Conservation (phyloP, 2,329 filamentous ascomycete genomes). For the Aspergillus terreus region DNA sequence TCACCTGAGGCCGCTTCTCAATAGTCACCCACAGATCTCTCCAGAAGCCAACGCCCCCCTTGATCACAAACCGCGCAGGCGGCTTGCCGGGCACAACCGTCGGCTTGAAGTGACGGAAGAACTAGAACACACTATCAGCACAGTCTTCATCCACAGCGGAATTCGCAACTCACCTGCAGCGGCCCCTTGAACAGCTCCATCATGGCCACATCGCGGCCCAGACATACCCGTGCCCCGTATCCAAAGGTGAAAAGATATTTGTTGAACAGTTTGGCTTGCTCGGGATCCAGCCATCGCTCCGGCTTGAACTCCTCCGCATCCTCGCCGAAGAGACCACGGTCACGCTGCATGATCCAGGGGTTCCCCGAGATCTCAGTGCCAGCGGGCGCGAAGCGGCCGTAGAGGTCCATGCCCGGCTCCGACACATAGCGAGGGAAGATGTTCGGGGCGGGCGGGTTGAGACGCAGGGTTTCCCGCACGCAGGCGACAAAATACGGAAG, state of each 20-base stretch:
- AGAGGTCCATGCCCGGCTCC: slow-evolving; percentile 35
- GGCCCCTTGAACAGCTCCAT: slow-evolving; percentile 52
- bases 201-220: slow-evolving; percentile 50
- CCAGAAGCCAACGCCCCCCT: slow-evolving; percentile 34
- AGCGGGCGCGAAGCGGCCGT: slow-evolving; percentile 37
- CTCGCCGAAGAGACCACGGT: slow-evolving; percentile 38
- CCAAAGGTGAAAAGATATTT: slow-evolving; percentile 52
- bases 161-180: slow-evolving; percentile 22
- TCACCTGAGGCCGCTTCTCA: slow-evolving; percentile 18
- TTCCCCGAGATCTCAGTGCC: slow-evolving; percentile 47
- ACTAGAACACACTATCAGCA: slow-evolving; percentile 15
- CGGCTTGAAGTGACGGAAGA: slow-evolving; percentile 28
- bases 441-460: slow-evolving; percentile 50
- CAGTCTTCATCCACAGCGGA: background rate
- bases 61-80: slow-evolving; percentile 25
- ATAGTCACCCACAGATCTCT: slow-evolving; percentile 30
- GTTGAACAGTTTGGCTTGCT: slow-evolving; percentile 40
- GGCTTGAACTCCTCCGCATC: slow-evolving; percentile 40
- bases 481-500: slow-evolving; percentile 50
- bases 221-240: slow-evolving; percentile 47
- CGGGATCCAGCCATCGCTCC: slow-evolving; percentile 39
- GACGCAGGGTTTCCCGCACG: slow-evolving; percentile 49
- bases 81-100: slow-evolving; percentile 22
- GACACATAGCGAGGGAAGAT: slow-evolving; percentile 48
- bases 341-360: slow-evolving; percentile 47